These are phyloP conservation scores for Setaria italica DNA, from an alignment of 202 grass and related monocot species.

Conservation along the genomic window DNA sequence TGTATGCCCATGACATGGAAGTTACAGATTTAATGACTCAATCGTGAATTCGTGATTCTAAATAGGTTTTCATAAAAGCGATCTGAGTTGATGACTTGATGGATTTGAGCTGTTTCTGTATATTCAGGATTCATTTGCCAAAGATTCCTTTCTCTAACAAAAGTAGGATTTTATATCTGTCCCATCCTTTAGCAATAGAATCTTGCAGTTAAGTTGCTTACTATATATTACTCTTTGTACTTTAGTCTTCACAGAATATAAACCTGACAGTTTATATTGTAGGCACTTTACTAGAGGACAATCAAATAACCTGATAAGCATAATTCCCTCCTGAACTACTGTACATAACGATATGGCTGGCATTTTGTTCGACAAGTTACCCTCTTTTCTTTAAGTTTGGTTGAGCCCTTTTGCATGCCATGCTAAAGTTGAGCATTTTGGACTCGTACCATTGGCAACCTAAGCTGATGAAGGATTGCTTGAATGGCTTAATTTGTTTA, in stretches of 20 bases:
- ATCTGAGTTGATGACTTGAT: background rate
- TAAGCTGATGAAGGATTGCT: slow-evolving; percentile 35
- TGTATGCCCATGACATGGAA: background rate
- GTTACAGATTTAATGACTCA: background rate
- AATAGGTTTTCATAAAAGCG: background rate
- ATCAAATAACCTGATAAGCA: background rate
- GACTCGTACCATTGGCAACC: background rate
- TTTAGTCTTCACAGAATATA: background rate
- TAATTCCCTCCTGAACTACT: background rate
- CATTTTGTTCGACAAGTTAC: background rate
- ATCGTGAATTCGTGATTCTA: background rate
- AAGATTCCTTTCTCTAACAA: background rate
- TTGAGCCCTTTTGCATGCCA: slow-evolving; percentile 12
- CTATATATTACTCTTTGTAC: background rate
- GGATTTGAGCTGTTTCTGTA: background rate
- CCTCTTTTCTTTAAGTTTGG: slow-evolving; percentile 1
- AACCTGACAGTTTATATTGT: background rate
- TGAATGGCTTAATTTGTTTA: slow-evolving; percentile 37
- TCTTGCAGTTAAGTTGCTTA: background rate
- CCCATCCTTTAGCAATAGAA: background rate
- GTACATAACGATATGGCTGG: background rate
- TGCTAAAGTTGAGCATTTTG: background rate
- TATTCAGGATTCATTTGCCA: background rate
- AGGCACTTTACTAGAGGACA: background rate
- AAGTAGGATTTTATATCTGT: background rate